A percentile compares a stretch with the other conserved stretches of the same genome.
Evolutionary conservation across 2,329 filamentous ascomycete genomes (phyloP).

Genomic region (Aspergillus sojae): DNA sequence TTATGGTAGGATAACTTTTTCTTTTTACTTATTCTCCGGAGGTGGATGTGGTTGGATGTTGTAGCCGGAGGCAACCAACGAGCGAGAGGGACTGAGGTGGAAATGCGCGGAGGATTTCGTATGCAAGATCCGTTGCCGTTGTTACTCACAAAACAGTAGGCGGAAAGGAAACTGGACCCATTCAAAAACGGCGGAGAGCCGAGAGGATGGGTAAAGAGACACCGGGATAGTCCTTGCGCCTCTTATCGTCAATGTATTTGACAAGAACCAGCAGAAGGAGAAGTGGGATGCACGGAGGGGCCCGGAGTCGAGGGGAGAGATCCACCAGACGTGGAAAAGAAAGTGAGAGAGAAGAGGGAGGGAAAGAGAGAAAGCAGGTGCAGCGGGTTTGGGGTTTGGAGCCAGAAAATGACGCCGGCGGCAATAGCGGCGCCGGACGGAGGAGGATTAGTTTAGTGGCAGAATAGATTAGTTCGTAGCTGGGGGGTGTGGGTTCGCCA

Average conservation of each 20-base stretch:
- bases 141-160: constrained; percentile 17
- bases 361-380: constrained; percentile 17
- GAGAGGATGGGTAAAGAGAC: not conserved
- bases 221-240: not conserved
- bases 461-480: not conserved
- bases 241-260: not conserved
- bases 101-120: constrained; percentile 23
- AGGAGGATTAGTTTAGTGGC: constrained; percentile 8
- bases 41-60: constrained; percentile 1
- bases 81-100: constrained; percentile 2
- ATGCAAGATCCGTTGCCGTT: constrained; percentile 25
- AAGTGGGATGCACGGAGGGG: constrained; percentile 12
- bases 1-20: not conserved
- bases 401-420: constrained; percentile 24
- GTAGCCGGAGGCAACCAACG: not conserved
- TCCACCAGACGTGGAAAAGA: constrained; percentile 9
- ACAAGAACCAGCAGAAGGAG: not conserved
- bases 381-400: constrained; percentile 21
- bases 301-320: constrained; percentile 11
- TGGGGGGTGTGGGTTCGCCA: constrained; percentile 2
- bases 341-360: constrained; percentile 7
- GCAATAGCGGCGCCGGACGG: constrained; percentile 26
- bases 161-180: constrained; percentile 20
- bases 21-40: not conserved
- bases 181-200: constrained; percentile 9